Evolutionary conservation across 2,329 filamentous ascomycete species (phyloP).

Genomic region (Xylariaceae sp.): DNA sequence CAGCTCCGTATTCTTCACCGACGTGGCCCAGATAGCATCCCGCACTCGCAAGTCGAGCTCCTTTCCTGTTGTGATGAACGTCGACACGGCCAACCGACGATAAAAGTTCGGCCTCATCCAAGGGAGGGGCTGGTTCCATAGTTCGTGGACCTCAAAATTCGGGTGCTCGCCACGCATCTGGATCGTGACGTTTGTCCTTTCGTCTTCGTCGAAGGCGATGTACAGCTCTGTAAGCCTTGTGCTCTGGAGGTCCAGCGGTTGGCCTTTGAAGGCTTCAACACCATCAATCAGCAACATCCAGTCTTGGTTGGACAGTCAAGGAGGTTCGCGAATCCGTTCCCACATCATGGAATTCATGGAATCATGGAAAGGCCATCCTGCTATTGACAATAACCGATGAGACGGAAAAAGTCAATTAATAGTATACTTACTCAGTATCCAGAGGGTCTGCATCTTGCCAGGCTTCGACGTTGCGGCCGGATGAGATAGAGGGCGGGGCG

Average conservation of each 20-base stretch:
- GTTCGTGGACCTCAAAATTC: constrained; percentile 24
- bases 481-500: constrained; percentile 16
- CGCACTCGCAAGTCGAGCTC: constrained; percentile 25
- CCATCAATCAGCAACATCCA: constrained; percentile 6
- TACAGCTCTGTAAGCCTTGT: constrained; percentile 29
- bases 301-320: background rate
- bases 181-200: constrained; percentile 29
- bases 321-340: background rate
- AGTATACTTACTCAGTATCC: constrained; percentile 25
- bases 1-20: constrained; percentile 26
- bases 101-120: constrained; percentile 28
- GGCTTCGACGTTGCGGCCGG: constrained; percentile 15
- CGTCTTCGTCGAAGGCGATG: constrained; percentile 29
- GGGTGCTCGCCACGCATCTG: constrained; percentile 29
- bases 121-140: constrained; percentile 25
- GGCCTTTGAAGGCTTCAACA: constrained; percentile 27
- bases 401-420: background rate
- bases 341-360: background rate
- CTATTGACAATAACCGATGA: background rate
- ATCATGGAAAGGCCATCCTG: background rate
- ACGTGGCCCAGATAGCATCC: constrained; percentile 25
- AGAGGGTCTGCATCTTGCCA: constrained; percentile 28
- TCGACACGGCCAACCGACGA: constrained; percentile 28
- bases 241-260: constrained; percentile 29
- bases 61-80: constrained; percentile 20